Evolutionary conservation across 164 flowering plant species (phyloP), one percentile per base, ranked within the genome.

Genomic region (Vitis amurensis): DNA sequence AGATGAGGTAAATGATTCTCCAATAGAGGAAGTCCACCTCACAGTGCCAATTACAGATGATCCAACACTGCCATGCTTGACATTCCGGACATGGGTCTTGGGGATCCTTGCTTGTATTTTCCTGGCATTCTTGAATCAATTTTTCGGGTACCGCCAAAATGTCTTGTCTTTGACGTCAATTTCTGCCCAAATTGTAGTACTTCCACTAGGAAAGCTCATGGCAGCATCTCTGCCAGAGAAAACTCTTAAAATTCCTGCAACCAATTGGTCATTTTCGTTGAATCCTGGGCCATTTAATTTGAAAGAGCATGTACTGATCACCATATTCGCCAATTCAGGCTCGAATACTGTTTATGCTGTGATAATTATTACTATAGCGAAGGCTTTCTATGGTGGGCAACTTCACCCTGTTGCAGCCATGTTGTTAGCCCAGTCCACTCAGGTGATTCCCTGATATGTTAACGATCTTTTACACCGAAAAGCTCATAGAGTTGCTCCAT

Each of bases 271-370:
- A 0, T 85, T 85, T 57, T 74, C 88, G 1, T n/a, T 87, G 64
- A 87, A 85, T 70, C 88, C 91, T 0, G 87, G 91, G 16, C 91
- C 88, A 0, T 87, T 87, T 72, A 85, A 77, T 66, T 27, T 85
- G 68, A 87, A 87, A 62, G 94, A 89, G 61, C 90, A 87, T 73
- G 89, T 82, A 0, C 76, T 87, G 29, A 86, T 89, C 71, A 89
- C 94, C 59, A 87, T 89, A 16, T 85, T 89, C 31, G 90, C 94
- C 4, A 84, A 72, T 59, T 64, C 85, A 0, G 96, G 96, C 3
- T 57, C 90, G 0, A 74, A 29, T 70, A 2, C 65, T 10, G 87
- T 80, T 8, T 88, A 88, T 69, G 91, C 92, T 0, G 76, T 88
- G 9, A 49, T 69, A 5, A 87, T 87, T 16, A 70, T 88, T 19